phyloP scores from a whole-genome alignment of 129 eudicot species.

The Chrysanthemum makinoi region DNA sequence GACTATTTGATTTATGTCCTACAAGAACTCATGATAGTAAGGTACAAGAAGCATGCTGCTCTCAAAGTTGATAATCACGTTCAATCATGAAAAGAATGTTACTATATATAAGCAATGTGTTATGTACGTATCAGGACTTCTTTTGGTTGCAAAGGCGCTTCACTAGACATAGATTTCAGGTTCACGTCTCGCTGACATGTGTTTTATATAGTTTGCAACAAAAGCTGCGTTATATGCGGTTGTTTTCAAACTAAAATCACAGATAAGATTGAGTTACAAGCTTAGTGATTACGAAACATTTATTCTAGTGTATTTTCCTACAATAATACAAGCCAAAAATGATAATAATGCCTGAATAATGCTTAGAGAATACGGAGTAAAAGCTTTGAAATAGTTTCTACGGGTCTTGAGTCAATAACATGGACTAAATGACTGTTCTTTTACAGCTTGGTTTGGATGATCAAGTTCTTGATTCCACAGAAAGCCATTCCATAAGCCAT shows the following conservation, averaged over 20 bases:
- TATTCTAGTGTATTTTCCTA: constrained; percentile 12
- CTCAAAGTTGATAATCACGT: background rate
- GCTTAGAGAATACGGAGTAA: constrained; percentile 12
- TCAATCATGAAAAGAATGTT: background rate
- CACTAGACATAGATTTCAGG: too few species aligned
- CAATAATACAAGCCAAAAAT: constrained; percentile 13
- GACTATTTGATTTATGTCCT: too few species aligned
- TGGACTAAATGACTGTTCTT: constrained; percentile 30
- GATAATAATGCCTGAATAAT: constrained; percentile 12
- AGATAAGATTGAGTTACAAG: constrained; percentile 4
- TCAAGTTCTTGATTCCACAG: constrained; percentile 44
- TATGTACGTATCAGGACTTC: background rate
- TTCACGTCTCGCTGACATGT: too few species aligned
- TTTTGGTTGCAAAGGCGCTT: too few species aligned
- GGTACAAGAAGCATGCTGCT: too few species aligned
- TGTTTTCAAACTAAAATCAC: background rate
- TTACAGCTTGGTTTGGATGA: constrained; percentile 22
- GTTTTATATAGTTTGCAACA: too few species aligned
- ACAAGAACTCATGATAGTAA: too few species aligned
- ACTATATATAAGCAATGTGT: background rate
- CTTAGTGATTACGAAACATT: background rate
- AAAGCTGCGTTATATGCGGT: too few species aligned
- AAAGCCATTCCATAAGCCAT: constrained; percentile 44
- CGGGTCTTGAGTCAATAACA: constrained; percentile 14
- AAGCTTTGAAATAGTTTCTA: background rate